These are phyloP conservation scores for Geotrichum carabidarum DNA, from an alignment of 1,139 yeast species.

Conservation along the genomic window DNA sequence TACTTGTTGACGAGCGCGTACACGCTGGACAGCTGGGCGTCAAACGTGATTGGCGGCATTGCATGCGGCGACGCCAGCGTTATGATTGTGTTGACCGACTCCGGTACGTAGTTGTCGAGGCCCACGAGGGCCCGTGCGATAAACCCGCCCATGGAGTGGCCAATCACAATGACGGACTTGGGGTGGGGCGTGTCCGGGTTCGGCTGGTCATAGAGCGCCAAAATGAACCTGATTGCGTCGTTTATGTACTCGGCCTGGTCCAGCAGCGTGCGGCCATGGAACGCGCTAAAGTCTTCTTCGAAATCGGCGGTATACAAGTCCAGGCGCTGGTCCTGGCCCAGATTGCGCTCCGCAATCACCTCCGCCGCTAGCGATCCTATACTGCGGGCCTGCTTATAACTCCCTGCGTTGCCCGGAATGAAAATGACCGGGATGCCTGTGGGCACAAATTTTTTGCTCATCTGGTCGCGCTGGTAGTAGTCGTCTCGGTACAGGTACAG, in stretches of 20 bases:
- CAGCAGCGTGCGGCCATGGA: constrained; percentile 86
- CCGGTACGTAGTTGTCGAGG: constrained; percentile 64
- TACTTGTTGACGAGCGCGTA: constrained; percentile 71
- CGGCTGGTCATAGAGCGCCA: constrained; percentile 51
- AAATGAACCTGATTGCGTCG: constrained; percentile 75
- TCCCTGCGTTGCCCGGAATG: constrained; percentile 97
- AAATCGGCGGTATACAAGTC: constrained; percentile 90
- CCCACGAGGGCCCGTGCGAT: constrained; percentile 80
- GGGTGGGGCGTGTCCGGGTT: constrained; percentile 40
- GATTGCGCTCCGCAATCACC: constrained; percentile 10
- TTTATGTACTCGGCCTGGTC: constrained; percentile 94
- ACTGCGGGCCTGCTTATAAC: constrained; percentile 82
- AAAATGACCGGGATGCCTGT: constrained; percentile 84
- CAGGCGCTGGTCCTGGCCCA: constrained; percentile 27
- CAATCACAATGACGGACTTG: constrained; percentile 69
- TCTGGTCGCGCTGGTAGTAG: constrained; percentile 39
- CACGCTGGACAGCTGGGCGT: constrained; percentile 72
- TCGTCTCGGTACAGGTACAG: constrained; percentile 72
- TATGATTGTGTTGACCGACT: constrained; percentile 74
- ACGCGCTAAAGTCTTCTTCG: constrained; percentile 93
- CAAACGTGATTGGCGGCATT: constrained; percentile 92
- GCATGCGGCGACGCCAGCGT: constrained; percentile 93
- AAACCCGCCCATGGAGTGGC: constrained; percentile 97
- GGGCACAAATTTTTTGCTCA: constrained; percentile 39
- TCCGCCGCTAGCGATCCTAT: constrained; percentile 66